Conservation (phyloP, 2,329 filamentous ascomycete species). For the Fusarium multiceps region DNA sequence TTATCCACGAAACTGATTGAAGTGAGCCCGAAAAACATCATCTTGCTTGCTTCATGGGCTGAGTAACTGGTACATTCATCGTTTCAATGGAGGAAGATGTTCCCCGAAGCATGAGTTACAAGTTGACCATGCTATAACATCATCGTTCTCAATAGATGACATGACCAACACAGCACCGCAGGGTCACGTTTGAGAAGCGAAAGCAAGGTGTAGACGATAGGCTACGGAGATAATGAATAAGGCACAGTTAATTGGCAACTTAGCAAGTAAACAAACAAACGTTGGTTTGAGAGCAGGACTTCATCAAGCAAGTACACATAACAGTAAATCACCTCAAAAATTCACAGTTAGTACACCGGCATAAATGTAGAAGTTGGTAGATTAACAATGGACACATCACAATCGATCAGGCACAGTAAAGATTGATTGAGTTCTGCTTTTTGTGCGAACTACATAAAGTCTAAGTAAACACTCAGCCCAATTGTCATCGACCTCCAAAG, state of each 20-base stretch:
- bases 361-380: not conserved
- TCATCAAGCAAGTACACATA: not conserved
- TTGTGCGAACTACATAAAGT: conserved; percentile 36
- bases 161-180: not conserved
- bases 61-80: not conserved
- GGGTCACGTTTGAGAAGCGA: not conserved
- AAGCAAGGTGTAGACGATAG: not conserved
- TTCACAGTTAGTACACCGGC: not conserved
- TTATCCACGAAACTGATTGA: not conserved
- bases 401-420: not conserved
- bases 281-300: not conserved
- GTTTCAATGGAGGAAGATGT: not conserved
- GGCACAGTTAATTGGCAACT: not conserved
- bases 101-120: not conserved
- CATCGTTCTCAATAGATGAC: not conserved
- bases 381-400: not conserved
- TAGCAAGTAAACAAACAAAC: too few species aligned
- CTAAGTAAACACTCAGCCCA: conserved; percentile 30
- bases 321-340: not conserved
- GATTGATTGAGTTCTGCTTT: conserved; percentile 4
- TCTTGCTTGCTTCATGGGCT: not conserved
- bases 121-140: not conserved
- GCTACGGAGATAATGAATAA: not conserved
- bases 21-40: not conserved
- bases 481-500: conserved; percentile 33